Base-by-base conservation (phyloP, 139 green algal genomes). In the Eudorina sp. region DNA sequence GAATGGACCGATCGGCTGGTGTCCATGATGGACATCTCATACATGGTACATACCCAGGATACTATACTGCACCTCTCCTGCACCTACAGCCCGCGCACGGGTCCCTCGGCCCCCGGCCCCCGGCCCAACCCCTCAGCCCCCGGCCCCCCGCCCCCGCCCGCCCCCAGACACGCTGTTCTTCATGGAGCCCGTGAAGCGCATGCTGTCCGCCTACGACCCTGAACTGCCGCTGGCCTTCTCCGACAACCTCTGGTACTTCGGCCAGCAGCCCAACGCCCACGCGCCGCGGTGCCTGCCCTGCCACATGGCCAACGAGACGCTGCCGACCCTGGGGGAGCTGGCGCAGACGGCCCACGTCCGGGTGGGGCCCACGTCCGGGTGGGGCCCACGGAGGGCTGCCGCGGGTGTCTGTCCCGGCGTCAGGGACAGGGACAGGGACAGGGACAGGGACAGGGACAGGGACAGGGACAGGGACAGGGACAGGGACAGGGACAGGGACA, bases 281-380 rank as follows among this genome's bases (percentile, higher is more conserved):
- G 82, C 82, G 31, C 82, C 82, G 31, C 82, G 82, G 64, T 88
- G 82, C 82, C 66, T 88, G 46, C 82, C 82, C 16, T 88, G 82
- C 82, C n/a, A 55, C 82, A 45, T 86, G 60, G 46, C 66, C 0
- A 55, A 70, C 36, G 64, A 70, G 31, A 77, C 43, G 31, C 13
- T 80, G 31, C 82, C 82, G 19, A 43, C 21, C 31, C 34, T 80
- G 64, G 34, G 53, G 19, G 62, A 76, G 7, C 62, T 72, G 62
- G 62, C 31, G 27, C n/a, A 72, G 21, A 72, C 62, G 11, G 27
- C 62, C 27, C 19, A 34, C 11, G 62, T 72, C 62, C 62, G 62
- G 62, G 62, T 72, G 62, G 31, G 62, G n/a, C n/a, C n/a, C n/a
- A n/a, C n/a, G n/a, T n/a, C n/a, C n/a, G n/a, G n/a, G n/a, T n/a